These are phyloP conservation scores for Nitzschia putrida DNA, from an alignment of 108 stramenopile genomes.

Conservation along the genomic window DNA sequence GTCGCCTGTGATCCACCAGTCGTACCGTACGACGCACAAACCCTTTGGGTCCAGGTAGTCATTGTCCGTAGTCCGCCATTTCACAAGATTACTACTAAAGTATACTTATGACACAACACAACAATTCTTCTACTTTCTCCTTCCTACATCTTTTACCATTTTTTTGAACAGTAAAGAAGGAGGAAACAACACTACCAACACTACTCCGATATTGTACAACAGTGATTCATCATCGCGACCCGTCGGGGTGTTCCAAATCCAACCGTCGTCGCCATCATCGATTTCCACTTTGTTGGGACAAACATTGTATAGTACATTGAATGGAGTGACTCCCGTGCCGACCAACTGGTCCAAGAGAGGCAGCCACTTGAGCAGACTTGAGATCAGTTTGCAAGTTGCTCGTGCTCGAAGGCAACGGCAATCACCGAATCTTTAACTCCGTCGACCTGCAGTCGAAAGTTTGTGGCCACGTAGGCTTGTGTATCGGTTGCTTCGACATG, in stretches of 20 bases:
- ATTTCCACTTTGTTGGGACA: constrained; percentile 47
- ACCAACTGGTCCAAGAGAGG: constrained; percentile 64
- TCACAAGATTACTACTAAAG: too few relatives aligned
- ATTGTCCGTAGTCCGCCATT: too few relatives aligned
- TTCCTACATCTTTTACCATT: too few relatives aligned
- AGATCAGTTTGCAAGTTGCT: constrained; percentile 84
- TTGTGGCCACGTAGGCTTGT: constrained; percentile 71
- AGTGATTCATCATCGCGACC: neutral
- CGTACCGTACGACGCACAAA: too few relatives aligned
- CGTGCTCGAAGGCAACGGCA: constrained; percentile 77
- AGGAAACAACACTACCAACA: too few relatives aligned
- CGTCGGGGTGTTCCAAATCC: constrained; percentile 43
- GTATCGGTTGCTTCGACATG: constrained; percentile 74
- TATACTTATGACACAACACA: too few relatives aligned
- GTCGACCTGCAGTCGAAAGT: constrained; percentile 60
- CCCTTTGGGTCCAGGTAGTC: too few relatives aligned
- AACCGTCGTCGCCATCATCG: constrained; percentile 36
- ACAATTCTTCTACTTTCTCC: too few relatives aligned
- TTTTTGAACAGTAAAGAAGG: too few relatives aligned
- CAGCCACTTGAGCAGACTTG: constrained; percentile 68
- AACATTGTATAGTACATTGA: too few relatives aligned
- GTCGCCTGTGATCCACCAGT: too few relatives aligned
- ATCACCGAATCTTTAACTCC: constrained; percentile 87
- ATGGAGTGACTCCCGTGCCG: constrained; percentile 46
- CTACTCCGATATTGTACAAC: too few relatives aligned